These are phyloP conservation scores for Paramecium bursaria DNA, from an alignment of 73 alveolate species.

Conservation along the genomic window DNA sequence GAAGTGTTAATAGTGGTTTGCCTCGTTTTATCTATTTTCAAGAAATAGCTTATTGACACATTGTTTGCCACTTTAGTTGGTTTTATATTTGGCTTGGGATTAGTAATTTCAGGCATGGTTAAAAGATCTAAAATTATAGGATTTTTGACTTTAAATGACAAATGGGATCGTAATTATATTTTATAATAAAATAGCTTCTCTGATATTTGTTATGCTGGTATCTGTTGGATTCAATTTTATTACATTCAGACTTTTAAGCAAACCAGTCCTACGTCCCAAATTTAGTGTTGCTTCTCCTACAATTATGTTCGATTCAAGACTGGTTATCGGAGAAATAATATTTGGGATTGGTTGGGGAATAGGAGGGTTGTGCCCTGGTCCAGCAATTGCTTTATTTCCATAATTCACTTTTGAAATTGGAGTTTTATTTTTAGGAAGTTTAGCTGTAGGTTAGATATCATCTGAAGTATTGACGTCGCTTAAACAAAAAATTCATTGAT, in stretches of 20 bases:
- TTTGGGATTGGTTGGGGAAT: constrained; percentile 99
- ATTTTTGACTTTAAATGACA: constrained; percentile 84
- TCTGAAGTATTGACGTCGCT: too few relatives aligned
- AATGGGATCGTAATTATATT: constrained; percentile 94
- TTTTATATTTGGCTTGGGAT: constrained; percentile 85
- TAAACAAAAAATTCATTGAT: too few relatives aligned
- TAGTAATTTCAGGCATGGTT: constrained; percentile 93
- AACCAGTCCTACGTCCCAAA: constrained; percentile 77
- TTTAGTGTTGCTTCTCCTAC: constrained; percentile 78
- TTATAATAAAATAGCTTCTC: constrained; percentile 75
- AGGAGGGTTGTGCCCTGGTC: constrained; percentile 98
- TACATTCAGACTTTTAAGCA: constrained; percentile 80
- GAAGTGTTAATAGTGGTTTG: too few relatives aligned
- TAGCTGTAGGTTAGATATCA: constrained; percentile 63
- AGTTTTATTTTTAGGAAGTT: constrained; percentile 1
- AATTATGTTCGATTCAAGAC: constrained; percentile 80
- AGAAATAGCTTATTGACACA: constrained; percentile 21
- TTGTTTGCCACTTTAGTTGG: constrained; percentile 61
- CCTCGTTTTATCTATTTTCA: too few relatives aligned
- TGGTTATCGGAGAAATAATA: constrained; percentile 89
- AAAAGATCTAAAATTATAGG: constrained; percentile 87
- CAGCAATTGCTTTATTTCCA: constrained; percentile 83
- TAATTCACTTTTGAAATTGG: constrained; percentile 55
- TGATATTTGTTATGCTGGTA: constrained; percentile 90
- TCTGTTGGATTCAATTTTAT: constrained; percentile 92